These are phyloP conservation scores for Penstemon barbatus DNA, from an alignment of 257 asterid species.

Conservation along the genomic window DNA sequence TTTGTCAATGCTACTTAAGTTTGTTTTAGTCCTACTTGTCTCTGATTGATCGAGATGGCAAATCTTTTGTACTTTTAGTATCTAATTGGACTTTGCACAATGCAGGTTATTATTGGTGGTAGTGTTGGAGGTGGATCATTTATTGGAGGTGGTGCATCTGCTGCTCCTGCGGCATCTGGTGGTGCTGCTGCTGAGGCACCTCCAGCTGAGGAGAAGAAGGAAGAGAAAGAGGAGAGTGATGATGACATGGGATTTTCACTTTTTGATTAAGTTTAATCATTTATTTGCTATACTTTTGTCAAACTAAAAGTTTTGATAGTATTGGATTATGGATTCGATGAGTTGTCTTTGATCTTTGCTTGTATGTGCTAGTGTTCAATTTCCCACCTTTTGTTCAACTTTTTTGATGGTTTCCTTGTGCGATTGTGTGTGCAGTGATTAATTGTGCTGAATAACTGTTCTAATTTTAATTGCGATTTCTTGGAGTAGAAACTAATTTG, in stretches of 20 bases:
- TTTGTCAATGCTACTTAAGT: no score
- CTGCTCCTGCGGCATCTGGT: conserved; percentile 52
- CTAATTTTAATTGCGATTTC: no score
- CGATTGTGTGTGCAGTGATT: neutral
- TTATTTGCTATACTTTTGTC: conserved; percentile 1
- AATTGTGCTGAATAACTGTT: no score
- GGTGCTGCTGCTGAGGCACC: conserved; percentile 57
- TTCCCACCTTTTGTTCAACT: neutral
- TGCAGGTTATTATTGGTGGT: conserved; percentile 66
- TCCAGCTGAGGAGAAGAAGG: conserved; percentile 62
- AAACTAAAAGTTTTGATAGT: conserved; percentile 25
- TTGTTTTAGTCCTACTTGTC: neutral
- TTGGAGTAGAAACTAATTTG: no score
- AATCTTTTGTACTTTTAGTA: neutral
- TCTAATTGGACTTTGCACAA: neutral
- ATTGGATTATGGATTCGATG: conserved; percentile 23
- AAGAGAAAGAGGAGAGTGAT: conserved; percentile 72
- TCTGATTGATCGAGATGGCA: neutral
- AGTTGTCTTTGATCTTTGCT: neutral
- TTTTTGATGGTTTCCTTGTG: neutral
- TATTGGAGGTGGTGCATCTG: conserved; percentile 49
- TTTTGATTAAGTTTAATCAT: conserved; percentile 38
- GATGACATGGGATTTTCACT: conserved; percentile 73
- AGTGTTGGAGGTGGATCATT: conserved; percentile 50
- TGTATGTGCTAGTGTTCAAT: neutral